phyloP scores from a whole-genome alignment of 371 early-diverging fungal species.

The Mucor indicus region DNA sequence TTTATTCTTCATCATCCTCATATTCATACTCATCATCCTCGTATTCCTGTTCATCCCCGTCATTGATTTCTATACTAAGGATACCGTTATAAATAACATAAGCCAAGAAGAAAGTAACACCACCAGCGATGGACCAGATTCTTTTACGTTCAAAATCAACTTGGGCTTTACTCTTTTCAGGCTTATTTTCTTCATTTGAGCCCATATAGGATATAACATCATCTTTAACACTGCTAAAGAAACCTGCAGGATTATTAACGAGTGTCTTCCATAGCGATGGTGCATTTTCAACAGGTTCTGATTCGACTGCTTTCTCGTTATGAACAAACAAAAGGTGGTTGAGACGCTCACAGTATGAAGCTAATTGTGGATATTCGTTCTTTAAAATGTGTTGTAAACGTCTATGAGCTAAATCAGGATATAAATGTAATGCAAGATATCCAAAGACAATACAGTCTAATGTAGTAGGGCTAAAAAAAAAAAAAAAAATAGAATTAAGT shows the following conservation, averaged over 20 bases:
- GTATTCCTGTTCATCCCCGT: constrained; percentile 26
- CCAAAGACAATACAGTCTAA: constrained; percentile 73
- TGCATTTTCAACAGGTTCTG: constrained; percentile 35
- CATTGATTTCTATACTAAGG: constrained; percentile 46
- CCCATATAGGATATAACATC: constrained; percentile 36
- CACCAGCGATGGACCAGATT: constrained; percentile 58
- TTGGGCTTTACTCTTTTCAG: constrained; percentile 47
- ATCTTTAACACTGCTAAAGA: constrained; percentile 43
- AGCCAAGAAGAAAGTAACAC: constrained; percentile 49
- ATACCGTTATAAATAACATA: constrained; percentile 60
- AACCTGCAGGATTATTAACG: constrained; percentile 40
- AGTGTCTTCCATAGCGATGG: constrained; percentile 57
- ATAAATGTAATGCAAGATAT: constrained; percentile 61
- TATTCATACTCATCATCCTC: constrained; percentile 17
- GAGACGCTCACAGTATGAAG: constrained; percentile 58
- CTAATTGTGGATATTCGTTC: constrained; percentile 58
- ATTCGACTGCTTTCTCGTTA: constrained; percentile 27
- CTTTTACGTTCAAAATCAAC: constrained; percentile 61
- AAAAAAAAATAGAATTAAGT: background rate
- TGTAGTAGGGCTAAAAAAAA: constrained; percentile 30
- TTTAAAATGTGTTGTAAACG: constrained; percentile 57
- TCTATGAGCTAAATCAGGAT: constrained; percentile 62
- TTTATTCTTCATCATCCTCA: constrained; percentile 12
- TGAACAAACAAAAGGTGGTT: constrained; percentile 19
- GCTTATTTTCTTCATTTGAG: constrained; percentile 21